Base-by-base conservation (phyloP, 305 asterid genomes). In the Lippia alba region DNA sequence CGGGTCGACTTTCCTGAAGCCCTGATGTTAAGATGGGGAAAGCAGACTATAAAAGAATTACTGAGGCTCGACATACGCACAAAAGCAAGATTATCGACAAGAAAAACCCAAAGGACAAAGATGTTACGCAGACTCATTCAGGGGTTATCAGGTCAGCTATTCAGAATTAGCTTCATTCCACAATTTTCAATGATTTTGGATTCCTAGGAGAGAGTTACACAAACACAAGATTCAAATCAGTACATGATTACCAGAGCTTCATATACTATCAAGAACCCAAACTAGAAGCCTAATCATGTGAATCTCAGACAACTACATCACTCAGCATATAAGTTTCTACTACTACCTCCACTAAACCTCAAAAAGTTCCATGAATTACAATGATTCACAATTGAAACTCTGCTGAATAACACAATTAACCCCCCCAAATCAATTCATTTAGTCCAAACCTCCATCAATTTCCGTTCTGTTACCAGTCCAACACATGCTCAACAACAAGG, bases 1-100 rank as follows among this genome's bases (percentile, higher is more conserved):
- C 0, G 96, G 87, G 61, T 89, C 94, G 62, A 83, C 83, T 76
- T 90, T 90, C 69, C 88, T 81, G 81, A 90, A 90, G 14, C 96
- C 96, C 96, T 88, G 72, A 64, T 75, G 55, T 34, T 74, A 58
- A 60, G 69, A 70, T 70, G 71, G 76, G 71, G 73, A 74, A 79
- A 80, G 79, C 83, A 79, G 75, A 83, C 84, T 80, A 82, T 85
- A 82, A 88, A 82, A 72, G 79, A 80, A 83, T 70, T 70, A 79
- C 76, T 66, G 78, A 75, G 73, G 78, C 67, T 79, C 78, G 6
- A 67, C 61, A 66, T 74, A 77, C 61, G 39, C 16, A 69, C 8
- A 50, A 24, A 67, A 51, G 1, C 67, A 51, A 61, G 63, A 71
- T 40, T 19, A 59, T 46, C 18, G 34, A 33, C 44, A 11, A 24